Evolutionary conservation across 2,329 filamentous ascomycete genomes (phyloP).

Genomic region (Lecanicillium sp.): DNA sequence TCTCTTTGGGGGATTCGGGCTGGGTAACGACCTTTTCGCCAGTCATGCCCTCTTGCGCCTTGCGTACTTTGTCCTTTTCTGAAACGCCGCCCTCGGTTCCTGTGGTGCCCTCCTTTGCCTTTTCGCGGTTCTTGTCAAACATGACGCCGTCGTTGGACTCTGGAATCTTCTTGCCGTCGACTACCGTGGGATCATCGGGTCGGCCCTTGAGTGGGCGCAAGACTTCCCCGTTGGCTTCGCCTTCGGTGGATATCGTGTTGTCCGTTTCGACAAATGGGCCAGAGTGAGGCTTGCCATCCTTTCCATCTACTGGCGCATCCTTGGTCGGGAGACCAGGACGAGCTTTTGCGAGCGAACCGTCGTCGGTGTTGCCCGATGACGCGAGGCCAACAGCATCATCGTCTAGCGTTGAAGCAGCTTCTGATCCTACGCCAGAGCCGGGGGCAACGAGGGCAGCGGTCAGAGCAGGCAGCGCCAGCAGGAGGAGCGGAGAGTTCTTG

Average conservation of each 20-base stretch:
- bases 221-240: constrained; percentile 26
- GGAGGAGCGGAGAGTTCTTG: constrained; percentile 39
- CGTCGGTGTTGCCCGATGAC: constrained; percentile 15
- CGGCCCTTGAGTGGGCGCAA: constrained; percentile 37
- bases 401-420: not conserved
- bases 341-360: constrained; percentile 19
- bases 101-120: constrained; percentile 76
- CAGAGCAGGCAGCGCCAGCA: constrained; percentile 46
- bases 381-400: not conserved
- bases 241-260: constrained; percentile 21
- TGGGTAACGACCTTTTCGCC: constrained; percentile 62
- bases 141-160: constrained; percentile 74
- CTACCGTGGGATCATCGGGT: constrained; percentile 41
- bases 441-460: constrained; percentile 28
- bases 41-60: constrained; percentile 56
- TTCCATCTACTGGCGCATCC: constrained; percentile 83
- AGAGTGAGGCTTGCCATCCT: constrained; percentile 86
- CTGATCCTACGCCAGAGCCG: not conserved
- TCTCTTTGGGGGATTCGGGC: constrained; percentile 78
- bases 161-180: constrained; percentile 54
- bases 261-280: constrained; percentile 66
- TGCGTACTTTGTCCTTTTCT: constrained; percentile 72
- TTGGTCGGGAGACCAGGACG: constrained; percentile 43
- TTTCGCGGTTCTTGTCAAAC: constrained; percentile 72
- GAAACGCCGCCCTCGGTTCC: constrained; percentile 86